These are phyloP conservation scores for Fusarium verrucosum DNA, from an alignment of 2,329 filamentous ascomycete genomes.

Conservation along the genomic window DNA sequence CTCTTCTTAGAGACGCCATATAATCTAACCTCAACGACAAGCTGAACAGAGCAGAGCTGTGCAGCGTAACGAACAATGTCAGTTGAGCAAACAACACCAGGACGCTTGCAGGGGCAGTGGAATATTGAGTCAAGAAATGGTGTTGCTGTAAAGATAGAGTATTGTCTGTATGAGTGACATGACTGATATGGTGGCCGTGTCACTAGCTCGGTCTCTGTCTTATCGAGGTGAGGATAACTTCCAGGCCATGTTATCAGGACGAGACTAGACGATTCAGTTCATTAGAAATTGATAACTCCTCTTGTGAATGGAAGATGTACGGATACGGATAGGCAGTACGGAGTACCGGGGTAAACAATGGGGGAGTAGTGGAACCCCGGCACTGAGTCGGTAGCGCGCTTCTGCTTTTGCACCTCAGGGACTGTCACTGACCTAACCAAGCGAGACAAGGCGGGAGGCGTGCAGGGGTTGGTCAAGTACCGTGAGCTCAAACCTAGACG, in stretches of 20 bases:
- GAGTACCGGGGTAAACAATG: constrained; percentile 28
- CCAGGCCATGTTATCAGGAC: constrained; percentile 5
- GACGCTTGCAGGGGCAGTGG: constrained; percentile 10
- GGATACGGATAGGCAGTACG: too few relatives aligned
- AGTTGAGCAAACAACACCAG: neutral
- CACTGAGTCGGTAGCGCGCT: constrained; percentile 39
- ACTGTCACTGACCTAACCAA: constrained; percentile 10
- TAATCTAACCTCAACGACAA: constrained; percentile 1
- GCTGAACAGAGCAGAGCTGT: neutral
- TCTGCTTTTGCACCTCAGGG: constrained; percentile 26
- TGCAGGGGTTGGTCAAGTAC: constrained; percentile 37
- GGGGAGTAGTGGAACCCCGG: constrained; percentile 34
- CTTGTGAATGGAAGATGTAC: constrained; percentile 18
- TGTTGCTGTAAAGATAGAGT: neutral
- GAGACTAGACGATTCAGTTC: constrained; percentile 20
- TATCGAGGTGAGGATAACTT: constrained; percentile 10
- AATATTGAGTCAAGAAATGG: constrained; percentile 16
- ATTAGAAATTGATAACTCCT: constrained; percentile 20
- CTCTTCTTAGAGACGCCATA: constrained; percentile 27
- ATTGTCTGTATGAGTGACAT: too few relatives aligned
- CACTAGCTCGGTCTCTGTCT: constrained; percentile 7
- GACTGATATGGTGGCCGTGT: constrained; percentile 11
- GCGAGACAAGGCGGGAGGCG: constrained; percentile 32
- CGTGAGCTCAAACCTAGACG: constrained; percentile 21
- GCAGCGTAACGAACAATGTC: neutral